Percentiles rank a stretch among this genome's conserved stretches.
These are phyloP conservation scores for Entrophospora sp. DNA, from an alignment of 192 early-diverging fungal species.

Conservation along the genomic window DNA sequence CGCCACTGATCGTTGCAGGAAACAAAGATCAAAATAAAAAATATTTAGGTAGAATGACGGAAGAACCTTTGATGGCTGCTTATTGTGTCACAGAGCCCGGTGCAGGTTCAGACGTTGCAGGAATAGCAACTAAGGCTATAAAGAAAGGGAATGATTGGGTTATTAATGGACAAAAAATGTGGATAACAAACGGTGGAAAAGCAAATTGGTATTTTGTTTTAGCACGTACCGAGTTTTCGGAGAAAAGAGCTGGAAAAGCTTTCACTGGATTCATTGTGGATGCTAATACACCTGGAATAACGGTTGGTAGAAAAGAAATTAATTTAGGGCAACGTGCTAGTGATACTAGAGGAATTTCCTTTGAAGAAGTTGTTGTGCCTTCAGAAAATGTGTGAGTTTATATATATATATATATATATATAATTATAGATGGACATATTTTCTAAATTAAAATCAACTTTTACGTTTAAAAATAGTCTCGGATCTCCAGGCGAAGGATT, in stretches of 20 bases:
- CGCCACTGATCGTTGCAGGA: constrained; percentile 81
- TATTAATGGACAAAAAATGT: constrained; percentile 90
- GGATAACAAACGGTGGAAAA: constrained; percentile 95
- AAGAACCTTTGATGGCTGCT: constrained; percentile 90
- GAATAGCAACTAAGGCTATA: constrained; percentile 57
- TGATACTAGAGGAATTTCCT: constrained; percentile 86
- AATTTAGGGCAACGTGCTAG: constrained; percentile 95
- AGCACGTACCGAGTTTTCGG: constrained; percentile 79
- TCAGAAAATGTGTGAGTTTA: constrained; percentile 54
- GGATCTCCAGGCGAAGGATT: constrained; percentile 79
- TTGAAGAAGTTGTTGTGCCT: constrained; percentile 77
- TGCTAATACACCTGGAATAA: constrained; percentile 79
- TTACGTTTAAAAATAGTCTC: constrained; percentile 27
- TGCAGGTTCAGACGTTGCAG: constrained; percentile 70
- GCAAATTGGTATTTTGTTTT: constrained; percentile 98
- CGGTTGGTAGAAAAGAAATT: constrained; percentile 88
- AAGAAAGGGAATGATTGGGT: constrained; percentile 76
- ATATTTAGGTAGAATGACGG: constrained; percentile 94
- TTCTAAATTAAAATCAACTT: background rate
- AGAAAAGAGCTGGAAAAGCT: constrained; percentile 69
- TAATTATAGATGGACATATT: background rate
- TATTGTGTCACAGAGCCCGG: constrained; percentile 85
- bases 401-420: background rate
- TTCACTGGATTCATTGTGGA: constrained; percentile 97
- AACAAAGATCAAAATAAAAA: constrained; percentile 89